Conservation (phyloP, 176 grass and related monocot species). For the Oryza meridionalis region DNA sequence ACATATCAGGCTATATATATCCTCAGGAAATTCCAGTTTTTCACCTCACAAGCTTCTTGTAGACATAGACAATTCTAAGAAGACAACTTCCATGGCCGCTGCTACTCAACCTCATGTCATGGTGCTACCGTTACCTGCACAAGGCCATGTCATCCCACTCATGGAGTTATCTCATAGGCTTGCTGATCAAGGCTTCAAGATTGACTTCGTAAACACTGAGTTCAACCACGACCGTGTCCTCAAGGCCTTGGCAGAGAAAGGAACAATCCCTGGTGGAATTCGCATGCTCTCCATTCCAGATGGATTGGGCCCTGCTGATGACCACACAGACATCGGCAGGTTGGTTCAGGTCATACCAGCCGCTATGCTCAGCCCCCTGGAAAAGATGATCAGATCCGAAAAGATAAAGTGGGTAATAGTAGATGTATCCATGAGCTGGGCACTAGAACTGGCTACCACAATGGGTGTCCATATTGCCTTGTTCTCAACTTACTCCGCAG, state of each 20-base stretch:
- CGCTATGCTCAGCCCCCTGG: slow-evolving; percentile 47
- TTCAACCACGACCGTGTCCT: slow-evolving; percentile 60
- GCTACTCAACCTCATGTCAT: slow-evolving; percentile 54
- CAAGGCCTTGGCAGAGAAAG: slow-evolving; percentile 42
- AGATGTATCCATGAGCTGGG: slow-evolving; percentile 54
- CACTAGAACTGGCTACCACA: slow-evolving; percentile 36
- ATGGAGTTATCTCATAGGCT: slow-evolving; percentile 65
- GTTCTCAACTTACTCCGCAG: slow-evolving; percentile 57
- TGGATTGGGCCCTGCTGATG: slow-evolving; percentile 61
- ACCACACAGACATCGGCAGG: slow-evolving; percentile 49
- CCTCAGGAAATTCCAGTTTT: not conserved
- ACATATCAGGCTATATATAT: not conserved
- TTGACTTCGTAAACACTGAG: slow-evolving; percentile 67
- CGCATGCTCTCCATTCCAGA: slow-evolving; percentile 66
- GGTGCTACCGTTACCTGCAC: slow-evolving; percentile 59
- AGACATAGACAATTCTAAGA: not conserved
- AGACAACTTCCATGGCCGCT: slow-evolving; percentile 35
- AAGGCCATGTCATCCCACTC: slow-evolving; percentile 74
- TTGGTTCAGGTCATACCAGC: slow-evolving; percentile 28
- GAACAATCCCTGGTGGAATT: slow-evolving; percentile 39
- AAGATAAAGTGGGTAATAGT: slow-evolving; percentile 58
- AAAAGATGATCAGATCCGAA: slow-evolving; percentile 45
- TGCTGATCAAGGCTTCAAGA: slow-evolving; percentile 47
- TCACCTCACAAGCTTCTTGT: slow-evolving; percentile 9
- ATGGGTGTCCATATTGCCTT: slow-evolving; percentile 35